Base-by-base conservation (phyloP, 352 stramenopile species). In the Phytopythium helicoides region DNA sequence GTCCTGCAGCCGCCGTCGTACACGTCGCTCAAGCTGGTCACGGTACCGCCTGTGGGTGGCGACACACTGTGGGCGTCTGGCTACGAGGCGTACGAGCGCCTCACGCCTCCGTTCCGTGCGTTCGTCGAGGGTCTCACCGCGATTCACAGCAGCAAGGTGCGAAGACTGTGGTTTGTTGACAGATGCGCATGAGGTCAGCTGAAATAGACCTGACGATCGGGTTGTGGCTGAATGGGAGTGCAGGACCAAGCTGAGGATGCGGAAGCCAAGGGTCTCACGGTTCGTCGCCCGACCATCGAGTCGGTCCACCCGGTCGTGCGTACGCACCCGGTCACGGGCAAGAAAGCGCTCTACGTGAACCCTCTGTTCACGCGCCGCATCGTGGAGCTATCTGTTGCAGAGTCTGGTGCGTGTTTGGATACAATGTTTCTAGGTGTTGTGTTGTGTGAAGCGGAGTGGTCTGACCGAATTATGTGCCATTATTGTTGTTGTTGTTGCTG, bases 61-160 rank as follows among this genome's bases (percentile, higher is more conserved):
- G 71, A 76, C 41, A 81, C 71, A 2, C 34, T 81, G 16, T 81
- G 68, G 68, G 51, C 66, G 1, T 76, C 68, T 3, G 47, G 56
- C 3, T 76, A 76, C 58, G 68, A 81, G 33, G 62, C 62, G 0
- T 71, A 71, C 50, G 58, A 71, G 9, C 58, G 59, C 22, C 54
- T 71, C 15, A 59, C 58, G n/a, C 48, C 53, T 16, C 36, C 39
- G 1, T 58, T 71, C 19, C 37, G 59, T 21, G 52, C 50, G 31
- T 55, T 67, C 16, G 9, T 71, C 12, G 54, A 67, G 7, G 54
- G 54, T 2, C 46, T 71, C 15, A 59, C 48, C 0, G 62, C 58
- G 15, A 54, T 71, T 33, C 62, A 71, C 52, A 72, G 63, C 55
- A 64, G 62, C 53, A 63, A 63, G 40, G 42, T 52, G 5, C 19